Evolutionary conservation across 1,284 basidiomycete species (phyloP), one percentile per base, ranked within the genome.

Genomic region (Ceratobasidium sp.): DNA sequence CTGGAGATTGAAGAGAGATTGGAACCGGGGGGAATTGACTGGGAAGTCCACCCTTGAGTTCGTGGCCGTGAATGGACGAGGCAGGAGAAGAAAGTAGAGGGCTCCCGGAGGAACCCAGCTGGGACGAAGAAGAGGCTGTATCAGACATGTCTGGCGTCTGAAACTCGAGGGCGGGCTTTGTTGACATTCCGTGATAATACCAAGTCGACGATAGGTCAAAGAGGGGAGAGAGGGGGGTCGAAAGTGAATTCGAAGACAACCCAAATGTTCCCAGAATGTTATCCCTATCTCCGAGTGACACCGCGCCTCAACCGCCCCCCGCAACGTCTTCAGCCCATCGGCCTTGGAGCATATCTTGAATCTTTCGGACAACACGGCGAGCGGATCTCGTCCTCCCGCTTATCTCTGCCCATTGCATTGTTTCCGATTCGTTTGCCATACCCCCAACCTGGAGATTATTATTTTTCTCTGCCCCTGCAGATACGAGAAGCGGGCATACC

Each of bases 21-120:
- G 82, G 82, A 1, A 83, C 70, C 1, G 78, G 35, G 7, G 82
- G 82, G 12, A 79, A 81, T 16, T 57, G 54, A 1, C n/a, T 59
- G 0, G 81, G 81, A 12, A 82, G 68, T 44, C 30, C 27, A 20
- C 27, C n/a, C 35, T 65, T 67, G 62, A 30, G 20, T 27, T 67
- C n/a, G 5, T 57, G 14, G 41, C 41, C 48, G 8, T 54, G 50
- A 10, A n/a, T 70, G 16, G 54, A 41, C 6, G 68, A 38, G 18
- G 50, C 33, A n/a, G 68, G 68, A 41, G 68, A 55, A 27, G 68
- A 55, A 33, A 52, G 68, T 16, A 41, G 14, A 54, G 68, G 55
- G 33, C 12, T 41, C 18, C 57, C 46, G 6, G 52, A 54, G 20
- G 48, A 70, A 54, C 30, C 46, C 18, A 41, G 12, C 23, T 23